Base-by-base conservation (phyloP, 257 asterid genomes). In the Eustoma russellianum region DNA sequence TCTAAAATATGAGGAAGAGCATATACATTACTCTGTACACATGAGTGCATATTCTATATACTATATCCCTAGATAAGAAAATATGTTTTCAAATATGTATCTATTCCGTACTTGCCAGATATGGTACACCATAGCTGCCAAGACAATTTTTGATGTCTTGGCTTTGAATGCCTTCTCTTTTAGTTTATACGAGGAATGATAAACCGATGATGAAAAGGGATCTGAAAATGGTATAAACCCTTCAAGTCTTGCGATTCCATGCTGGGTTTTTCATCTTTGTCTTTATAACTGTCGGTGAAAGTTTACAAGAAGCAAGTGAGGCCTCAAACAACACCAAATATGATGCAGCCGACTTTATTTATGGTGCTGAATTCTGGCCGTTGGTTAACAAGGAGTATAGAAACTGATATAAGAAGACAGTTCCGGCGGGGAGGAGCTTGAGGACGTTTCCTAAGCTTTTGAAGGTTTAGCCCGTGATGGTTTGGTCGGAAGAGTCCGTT, bases 301-400 rank as follows among this genome's bases (percentile, higher is more conserved):
- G 85, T 74, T 43, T 94, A 68, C 50, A 86, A 73, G 48, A 67
- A 82, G 62, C 94, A 80, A 1, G 85, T 76, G 15, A 81, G 28
- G 19, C 77, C 83, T 55, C 86, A 76, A 1, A 63, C 13, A 10
- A 38, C 12, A 10, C 9, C 9, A 40, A 86, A 44, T 55, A 66
- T 41, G 38, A 64, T 49, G 5, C 86, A 70, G 8, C 83, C 53
- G 75, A 73, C 76, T 71, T 71, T 73, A 78, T 86, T 65, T 15
- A 59, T 2, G 28, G 66, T 14, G 71, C 69, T 60, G 66, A 95
- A 86, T 0, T 75, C 63, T n/a, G n/a, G 62, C 97, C 66, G 90
- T 89, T 79, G 62, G 95, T 83, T 18, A 83, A 48, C 52, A 82
- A 62, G 10, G 97, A 95, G 78, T 74, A 83, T 66, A 81, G 82